Base-by-base conservation (phyloP, 176 grass and related monocot genomes). In the Eremochloa ophiuroides region DNA sequence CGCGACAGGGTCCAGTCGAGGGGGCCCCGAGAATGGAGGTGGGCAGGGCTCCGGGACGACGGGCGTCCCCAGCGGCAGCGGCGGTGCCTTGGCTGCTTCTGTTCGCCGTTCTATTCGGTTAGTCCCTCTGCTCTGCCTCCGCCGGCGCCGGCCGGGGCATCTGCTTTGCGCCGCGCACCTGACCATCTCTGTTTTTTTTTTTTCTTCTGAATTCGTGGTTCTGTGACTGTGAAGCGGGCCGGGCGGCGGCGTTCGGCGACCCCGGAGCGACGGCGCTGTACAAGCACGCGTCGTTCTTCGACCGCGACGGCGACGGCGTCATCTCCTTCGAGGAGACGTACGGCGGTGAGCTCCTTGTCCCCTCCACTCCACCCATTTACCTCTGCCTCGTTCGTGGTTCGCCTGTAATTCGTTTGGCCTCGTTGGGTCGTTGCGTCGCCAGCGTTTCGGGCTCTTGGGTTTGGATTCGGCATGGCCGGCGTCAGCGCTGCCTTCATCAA, bases 231-330 rank as follows among this genome's bases (percentile, higher is more conserved):
- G 42, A 69, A 82, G 73, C 18, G 46, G 4, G 66, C n/a, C 43
- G 46, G 12, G 82, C 77, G 55, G 17, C 73, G 59, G 78, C 29
- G 78, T 37, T 66, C 46, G 88, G 65, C 35, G 35, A 25, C 29
- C 50, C 38, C 73, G 68, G 86, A 39, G 72, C 86, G 88, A 91
- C 94, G 17, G 85, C 66, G 33, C 87, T 97, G 67, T 88, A 94
- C 71, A 89, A 85, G 85, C 94, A 94, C 84, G 94, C 87, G 50
- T 76, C 88, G 6, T 97, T 97, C 85, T 97, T 97, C 86, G 94
- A 97, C 77, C 35, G 60, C 69, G 60, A 94, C 77, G 92, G 88
- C 20, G 92, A 97, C 66, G 94, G 94, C 51, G 1, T 97, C 85
- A 71, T 97, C 80, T 83, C 93, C 64, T 73, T 80, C 1, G 69